Evolutionary conservation across 345 rosid species (phyloP).

Genomic region (Populus euphratica): DNA sequence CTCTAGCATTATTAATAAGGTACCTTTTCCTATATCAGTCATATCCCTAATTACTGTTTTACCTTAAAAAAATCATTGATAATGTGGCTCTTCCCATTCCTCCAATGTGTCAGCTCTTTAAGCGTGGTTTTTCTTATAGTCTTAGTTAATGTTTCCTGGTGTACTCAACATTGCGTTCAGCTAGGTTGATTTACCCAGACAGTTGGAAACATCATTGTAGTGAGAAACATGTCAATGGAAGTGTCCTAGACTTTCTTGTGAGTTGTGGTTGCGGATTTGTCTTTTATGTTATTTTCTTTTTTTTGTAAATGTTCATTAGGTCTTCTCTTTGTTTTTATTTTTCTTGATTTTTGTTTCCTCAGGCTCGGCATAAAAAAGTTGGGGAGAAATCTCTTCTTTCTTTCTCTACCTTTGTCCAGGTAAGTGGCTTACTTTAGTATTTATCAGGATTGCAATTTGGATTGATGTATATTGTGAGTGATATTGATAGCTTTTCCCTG

Average conservation of each 20-base stretch:
- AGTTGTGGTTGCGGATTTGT: not conserved
- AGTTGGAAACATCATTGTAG: not conserved
- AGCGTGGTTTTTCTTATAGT: not conserved
- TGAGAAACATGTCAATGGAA: not conserved
- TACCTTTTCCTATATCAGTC: too few relatives aligned
- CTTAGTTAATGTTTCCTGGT: not conserved
- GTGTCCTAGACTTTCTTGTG: not conserved
- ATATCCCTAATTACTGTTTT: too few relatives aligned
- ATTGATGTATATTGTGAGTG: not conserved
- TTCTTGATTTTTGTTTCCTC: conserved; percentile 28
- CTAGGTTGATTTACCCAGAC: not conserved
- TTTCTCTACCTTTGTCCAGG: conserved; percentile 78
- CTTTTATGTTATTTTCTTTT: not conserved
- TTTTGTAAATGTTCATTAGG: not conserved
- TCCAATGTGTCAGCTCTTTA: not conserved
- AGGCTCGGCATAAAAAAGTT: conserved; percentile 82
- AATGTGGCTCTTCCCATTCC: too few relatives aligned
- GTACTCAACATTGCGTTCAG: too few relatives aligned
- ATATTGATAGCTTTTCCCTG: not conserved
- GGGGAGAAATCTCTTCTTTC: conserved; percentile 94
- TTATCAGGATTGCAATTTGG: not conserved
- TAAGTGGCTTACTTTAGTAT: conserved; percentile 34
- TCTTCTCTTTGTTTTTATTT: not conserved
- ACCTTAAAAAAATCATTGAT: too few relatives aligned
- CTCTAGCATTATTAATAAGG: too few relatives aligned